These are phyloP conservation scores for Mycena leptocephala DNA, from an alignment of 768 basidiomycete genomes.

Conservation along the genomic window DNA sequence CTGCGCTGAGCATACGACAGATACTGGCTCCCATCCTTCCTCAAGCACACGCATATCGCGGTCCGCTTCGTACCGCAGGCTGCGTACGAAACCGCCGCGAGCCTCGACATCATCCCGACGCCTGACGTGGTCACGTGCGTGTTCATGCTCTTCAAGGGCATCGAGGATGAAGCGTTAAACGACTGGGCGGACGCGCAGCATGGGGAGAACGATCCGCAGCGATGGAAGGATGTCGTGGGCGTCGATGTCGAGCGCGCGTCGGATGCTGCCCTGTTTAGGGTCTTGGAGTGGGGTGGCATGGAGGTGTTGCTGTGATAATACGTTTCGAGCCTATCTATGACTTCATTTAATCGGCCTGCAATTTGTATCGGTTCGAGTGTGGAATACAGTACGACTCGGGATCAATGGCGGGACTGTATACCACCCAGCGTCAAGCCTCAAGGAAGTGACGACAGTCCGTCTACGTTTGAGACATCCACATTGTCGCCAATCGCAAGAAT, in stretches of 20 bases:
- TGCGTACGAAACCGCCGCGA: constrained; percentile 58
- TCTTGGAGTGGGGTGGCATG: constrained; percentile 67
- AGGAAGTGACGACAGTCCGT: too few relatives aligned
- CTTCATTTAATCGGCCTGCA: too few relatives aligned
- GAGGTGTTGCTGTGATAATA: too few relatives aligned
- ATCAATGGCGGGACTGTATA: too few relatives aligned
- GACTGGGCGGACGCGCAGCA: constrained; percentile 47
- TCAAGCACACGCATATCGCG: constrained; percentile 57
- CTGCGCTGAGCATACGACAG: too few relatives aligned
- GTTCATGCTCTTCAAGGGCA: constrained; percentile 65
- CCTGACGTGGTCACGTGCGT: constrained; percentile 63
- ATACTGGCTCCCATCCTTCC: constrained; percentile 63
- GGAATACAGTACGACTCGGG: too few relatives aligned
- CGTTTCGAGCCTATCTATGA: too few relatives aligned
- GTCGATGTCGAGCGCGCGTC: constrained; percentile 43
- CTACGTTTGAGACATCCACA: too few relatives aligned
- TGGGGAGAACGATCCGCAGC: constrained; percentile 39
- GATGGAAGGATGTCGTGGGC: constrained; percentile 55
- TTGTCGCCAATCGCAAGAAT: too few relatives aligned
- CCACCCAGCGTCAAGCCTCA: too few relatives aligned
- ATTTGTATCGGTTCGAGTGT: too few relatives aligned
- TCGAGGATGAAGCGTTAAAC: constrained; percentile 39
- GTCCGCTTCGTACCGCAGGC: constrained; percentile 64
- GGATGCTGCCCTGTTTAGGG: constrained; percentile 52
- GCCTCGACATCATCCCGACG: constrained; percentile 53